phyloP scores from a whole-genome alignment of 2,329 filamentous ascomycete species.

The Chaetothyriales sp. region DNA sequence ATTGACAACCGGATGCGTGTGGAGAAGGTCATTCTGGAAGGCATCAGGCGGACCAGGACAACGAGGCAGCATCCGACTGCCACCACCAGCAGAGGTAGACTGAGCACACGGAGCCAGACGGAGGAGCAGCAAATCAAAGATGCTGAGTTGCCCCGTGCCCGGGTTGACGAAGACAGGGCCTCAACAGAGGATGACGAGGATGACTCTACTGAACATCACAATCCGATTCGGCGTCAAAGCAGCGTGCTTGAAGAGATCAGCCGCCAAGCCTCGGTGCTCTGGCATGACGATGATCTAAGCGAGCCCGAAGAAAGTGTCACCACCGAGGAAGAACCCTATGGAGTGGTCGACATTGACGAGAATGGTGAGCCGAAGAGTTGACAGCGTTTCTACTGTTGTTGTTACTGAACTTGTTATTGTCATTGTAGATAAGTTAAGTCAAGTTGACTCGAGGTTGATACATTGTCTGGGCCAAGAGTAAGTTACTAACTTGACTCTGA shows the following conservation, averaged over 20 bases:
- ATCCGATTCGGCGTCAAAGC: slow-evolving; percentile 10
- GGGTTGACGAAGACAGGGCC: slow-evolving; percentile 3
- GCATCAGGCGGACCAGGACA: slow-evolving; percentile 26
- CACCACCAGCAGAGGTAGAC: slow-evolving; percentile 8
- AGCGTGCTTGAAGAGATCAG: slow-evolving; percentile 30
- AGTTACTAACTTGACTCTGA: too few species aligned
- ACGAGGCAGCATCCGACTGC: slow-evolving; percentile 16
- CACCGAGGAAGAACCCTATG: slow-evolving; percentile 30
- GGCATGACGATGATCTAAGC: slow-evolving; percentile 30
- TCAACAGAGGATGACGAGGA: slow-evolving; percentile 4
- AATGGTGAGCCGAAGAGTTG: not conserved
- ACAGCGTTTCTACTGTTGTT: not conserved
- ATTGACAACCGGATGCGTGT: slow-evolving; percentile 73
- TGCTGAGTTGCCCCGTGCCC: not conserved
- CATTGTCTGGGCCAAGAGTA: too few species aligned
- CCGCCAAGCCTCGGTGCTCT: slow-evolving; percentile 33
- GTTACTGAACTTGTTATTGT: too few species aligned
- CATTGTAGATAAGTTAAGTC: too few species aligned
- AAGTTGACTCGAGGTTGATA: too few species aligned
- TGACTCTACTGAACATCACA: not conserved
- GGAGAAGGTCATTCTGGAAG: slow-evolving; percentile 51
- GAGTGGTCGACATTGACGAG: slow-evolving; percentile 3
- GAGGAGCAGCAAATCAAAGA: slow-evolving; percentile 5
- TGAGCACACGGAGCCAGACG: slow-evolving; percentile 9
- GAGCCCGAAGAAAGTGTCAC: slow-evolving; percentile 30